phyloP scores from a whole-genome alignment of 176 grass and related monocot genomes.

The Panicum miliaceum region DNA sequence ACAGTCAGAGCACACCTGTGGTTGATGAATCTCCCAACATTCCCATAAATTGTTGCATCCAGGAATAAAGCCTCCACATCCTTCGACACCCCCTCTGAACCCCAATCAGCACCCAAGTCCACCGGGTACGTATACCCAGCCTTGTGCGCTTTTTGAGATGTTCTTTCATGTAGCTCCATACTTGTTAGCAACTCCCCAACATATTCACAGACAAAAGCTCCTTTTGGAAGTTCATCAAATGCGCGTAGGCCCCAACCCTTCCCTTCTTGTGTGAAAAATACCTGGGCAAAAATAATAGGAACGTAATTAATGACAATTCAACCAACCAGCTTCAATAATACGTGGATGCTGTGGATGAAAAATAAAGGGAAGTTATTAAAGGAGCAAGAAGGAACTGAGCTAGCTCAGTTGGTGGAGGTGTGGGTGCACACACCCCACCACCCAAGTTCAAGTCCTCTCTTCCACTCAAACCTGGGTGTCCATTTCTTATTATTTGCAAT shows the following conservation, averaged over 20 bases:
- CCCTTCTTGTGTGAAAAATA: constrained; percentile 69
- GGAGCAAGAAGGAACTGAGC: background rate
- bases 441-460: background rate
- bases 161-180: constrained; percentile 63
- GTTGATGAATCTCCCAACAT: constrained; percentile 79
- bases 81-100: constrained; percentile 42
- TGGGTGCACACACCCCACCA: background rate
- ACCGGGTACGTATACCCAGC: constrained; percentile 57
- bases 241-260: constrained; percentile 79
- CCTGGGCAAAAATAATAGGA: constrained; percentile 37
- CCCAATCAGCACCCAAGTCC: constrained; percentile 71
- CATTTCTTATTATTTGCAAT: too few species aligned
- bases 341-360: background rate
- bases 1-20: constrained; percentile 58
- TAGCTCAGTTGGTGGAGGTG: background rate
- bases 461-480: background rate
- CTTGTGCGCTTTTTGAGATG: constrained; percentile 34
- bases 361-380: constrained; percentile 20
- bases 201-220: constrained; percentile 79
- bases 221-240: constrained; percentile 78
- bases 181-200: constrained; percentile 77
- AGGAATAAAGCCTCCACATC: constrained; percentile 71
- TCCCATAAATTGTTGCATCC: constrained; percentile 80
- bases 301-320: constrained; percentile 9
- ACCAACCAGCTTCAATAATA: background rate